Percentiles rank a stretch among this genome's conserved stretches.
These are phyloP conservation scores for Podaxis mareebaensis DNA, from an alignment of 768 basidiomycete species.

Conservation along the genomic window DNA sequence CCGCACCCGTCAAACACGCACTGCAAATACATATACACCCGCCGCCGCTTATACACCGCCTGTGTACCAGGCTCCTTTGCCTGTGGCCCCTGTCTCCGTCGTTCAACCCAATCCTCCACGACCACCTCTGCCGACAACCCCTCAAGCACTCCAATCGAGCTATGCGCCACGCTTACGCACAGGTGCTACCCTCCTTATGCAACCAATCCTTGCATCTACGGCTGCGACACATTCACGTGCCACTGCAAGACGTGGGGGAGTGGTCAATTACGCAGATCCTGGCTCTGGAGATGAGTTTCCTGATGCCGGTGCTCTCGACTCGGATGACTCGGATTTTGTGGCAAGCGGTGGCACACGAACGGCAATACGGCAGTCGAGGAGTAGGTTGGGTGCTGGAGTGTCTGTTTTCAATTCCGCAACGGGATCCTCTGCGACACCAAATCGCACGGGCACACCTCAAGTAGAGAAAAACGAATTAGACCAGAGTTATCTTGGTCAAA, in stretches of 20 bases:
- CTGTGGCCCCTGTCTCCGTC: slow-evolving; percentile 32
- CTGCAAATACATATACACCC: slow-evolving; percentile 32
- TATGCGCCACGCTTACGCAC: slow-evolving; percentile 91
- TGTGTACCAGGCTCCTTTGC: slow-evolving; percentile 35
- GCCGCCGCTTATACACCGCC: slow-evolving; percentile 34
- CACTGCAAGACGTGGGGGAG: slow-evolving; percentile 60
- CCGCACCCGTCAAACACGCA: slow-evolving; percentile 44
- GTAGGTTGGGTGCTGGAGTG: slow-evolving; percentile 47
- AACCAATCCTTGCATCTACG: slow-evolving; percentile 65
- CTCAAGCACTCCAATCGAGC: slow-evolving; percentile 78
- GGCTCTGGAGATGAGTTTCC: slow-evolving; percentile 81
- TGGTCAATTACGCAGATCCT: slow-evolving; percentile 86
- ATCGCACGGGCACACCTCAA: slow-evolving; percentile 31
- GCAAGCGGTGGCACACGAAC: slow-evolving; percentile 64
- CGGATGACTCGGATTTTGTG: slow-evolving; percentile 81
- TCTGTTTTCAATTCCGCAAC: slow-evolving; percentile 56
- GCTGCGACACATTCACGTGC: slow-evolving; percentile 41
- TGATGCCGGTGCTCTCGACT: slow-evolving; percentile 79
- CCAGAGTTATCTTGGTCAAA: slow-evolving; percentile 86
- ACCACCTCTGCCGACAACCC: slow-evolving; percentile 55
- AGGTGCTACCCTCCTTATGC: slow-evolving; percentile 86
- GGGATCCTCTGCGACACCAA: slow-evolving; percentile 35
- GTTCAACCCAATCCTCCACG: slow-evolving; percentile 50
- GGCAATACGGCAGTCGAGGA: slow-evolving; percentile 47
- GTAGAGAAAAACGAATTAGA: slow-evolving; percentile 60